These are phyloP conservation scores for Trichoderma oligosporum DNA, from an alignment of 2,329 filamentous ascomycete genomes.

Conservation along the genomic window DNA sequence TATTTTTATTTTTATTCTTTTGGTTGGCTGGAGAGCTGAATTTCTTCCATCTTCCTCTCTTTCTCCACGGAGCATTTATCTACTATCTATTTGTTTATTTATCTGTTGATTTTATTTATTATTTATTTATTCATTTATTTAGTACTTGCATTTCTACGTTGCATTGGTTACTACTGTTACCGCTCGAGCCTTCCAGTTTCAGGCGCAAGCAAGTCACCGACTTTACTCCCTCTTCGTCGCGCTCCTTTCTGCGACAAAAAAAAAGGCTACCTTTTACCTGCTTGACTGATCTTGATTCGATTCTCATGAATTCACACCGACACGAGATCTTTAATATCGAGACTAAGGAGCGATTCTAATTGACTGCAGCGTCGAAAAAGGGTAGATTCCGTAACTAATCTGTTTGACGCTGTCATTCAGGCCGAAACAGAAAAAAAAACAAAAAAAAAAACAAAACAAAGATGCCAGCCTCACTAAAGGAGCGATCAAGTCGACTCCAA, in stretches of 20 bases:
- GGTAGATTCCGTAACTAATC: background rate
- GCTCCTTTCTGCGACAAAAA: background rate
- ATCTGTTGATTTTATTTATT: background rate
- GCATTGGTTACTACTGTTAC: slow-evolving; percentile 1
- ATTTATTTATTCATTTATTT: background rate
- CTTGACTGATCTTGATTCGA: background rate
- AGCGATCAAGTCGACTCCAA: slow-evolving; percentile 31
- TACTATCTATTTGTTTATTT: background rate
- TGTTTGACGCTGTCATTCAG: background rate
- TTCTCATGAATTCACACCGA: background rate
- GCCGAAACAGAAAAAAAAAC: no score
- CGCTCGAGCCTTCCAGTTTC: slow-evolving; percentile 4
- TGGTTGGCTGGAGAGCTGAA: background rate
- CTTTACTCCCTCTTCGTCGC: slow-evolving; percentile 6
- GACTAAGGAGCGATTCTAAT: background rate
- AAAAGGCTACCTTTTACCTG: background rate
- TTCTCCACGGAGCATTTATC: background rate
- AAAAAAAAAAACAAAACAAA: slow-evolving; percentile 1
- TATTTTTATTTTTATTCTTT: background rate
- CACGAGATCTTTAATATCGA: background rate
- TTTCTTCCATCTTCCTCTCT: background rate
- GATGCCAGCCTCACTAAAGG: slow-evolving; percentile 33
- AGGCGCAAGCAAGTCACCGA: background rate
- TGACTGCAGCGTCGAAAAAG: background rate
- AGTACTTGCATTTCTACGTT: background rate